Percentiles rank a stretch among this genome's conserved stretches.
phyloP scores from a whole-genome alignment of 2,329 filamentous ascomycete species.

The Hirsutella minnesotensis region DNA sequence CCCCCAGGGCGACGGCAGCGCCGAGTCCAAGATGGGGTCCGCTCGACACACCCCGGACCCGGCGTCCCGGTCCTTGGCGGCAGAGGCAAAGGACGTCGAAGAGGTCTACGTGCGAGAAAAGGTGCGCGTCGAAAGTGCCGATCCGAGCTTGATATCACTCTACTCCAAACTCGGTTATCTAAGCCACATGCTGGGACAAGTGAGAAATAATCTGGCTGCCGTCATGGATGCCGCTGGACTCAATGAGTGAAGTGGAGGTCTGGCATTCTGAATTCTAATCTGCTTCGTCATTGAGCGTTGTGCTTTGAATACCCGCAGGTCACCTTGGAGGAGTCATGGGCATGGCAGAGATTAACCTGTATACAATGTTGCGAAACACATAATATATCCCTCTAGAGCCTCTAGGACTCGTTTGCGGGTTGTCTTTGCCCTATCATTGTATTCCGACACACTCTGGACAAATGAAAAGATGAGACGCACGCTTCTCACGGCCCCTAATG shows the following conservation, averaged over 20 bases:
- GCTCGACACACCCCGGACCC: conserved; percentile 13
- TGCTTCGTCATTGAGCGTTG: background rate
- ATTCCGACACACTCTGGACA: conserved; percentile 1
- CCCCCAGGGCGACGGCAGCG: conserved; percentile 16
- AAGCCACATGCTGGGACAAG: conserved; percentile 58
- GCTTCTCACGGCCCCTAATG: background rate
- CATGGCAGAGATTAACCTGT: background rate
- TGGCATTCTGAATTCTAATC: background rate
- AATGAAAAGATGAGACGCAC: conserved; percentile 3
- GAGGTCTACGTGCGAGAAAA: conserved; percentile 85
- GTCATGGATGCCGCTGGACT: conserved; percentile 58
- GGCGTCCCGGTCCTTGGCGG: conserved; percentile 8
- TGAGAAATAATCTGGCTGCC: conserved; percentile 59
- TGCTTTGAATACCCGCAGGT: conserved; percentile 13
- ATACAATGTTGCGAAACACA: background rate
- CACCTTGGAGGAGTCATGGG: background rate
- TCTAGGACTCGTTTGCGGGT: no score
- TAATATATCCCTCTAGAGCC: no score
- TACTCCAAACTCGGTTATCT: conserved; percentile 74
- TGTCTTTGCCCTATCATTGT: no score
- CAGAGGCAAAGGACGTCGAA: conserved; percentile 14
- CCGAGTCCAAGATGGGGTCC: conserved; percentile 12
- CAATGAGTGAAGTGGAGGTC: conserved; percentile 4
- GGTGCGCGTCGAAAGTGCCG: conserved; percentile 75
- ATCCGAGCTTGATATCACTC: conserved; percentile 73